Evolutionary conservation across 129 eudicot genomes (phyloP).

Genomic region (Artemisia annua): DNA sequence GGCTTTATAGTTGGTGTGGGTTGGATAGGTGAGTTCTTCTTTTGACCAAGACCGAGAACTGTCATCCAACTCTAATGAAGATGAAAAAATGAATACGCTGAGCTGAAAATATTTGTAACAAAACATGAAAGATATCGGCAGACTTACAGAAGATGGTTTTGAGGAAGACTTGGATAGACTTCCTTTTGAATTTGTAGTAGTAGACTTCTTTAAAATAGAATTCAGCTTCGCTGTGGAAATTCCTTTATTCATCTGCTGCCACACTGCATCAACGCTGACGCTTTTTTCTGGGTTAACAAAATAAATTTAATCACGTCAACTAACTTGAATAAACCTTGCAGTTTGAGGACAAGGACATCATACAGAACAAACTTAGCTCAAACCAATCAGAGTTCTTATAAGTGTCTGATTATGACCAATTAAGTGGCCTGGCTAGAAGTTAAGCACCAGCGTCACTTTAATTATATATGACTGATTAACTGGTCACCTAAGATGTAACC

Average conservation of each 20-base stretch:
- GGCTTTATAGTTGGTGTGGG: slow-evolving; percentile 24
- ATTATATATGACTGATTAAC: too few species aligned
- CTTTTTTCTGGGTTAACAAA: slow-evolving; percentile 53
- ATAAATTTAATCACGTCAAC: slow-evolving; percentile 1
- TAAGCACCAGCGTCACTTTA: background rate
- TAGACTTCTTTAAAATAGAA: slow-evolving; percentile 51
- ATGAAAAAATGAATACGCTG: slow-evolving; percentile 14
- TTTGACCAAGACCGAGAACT: slow-evolving; percentile 71
- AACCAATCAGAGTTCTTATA: too few species aligned
- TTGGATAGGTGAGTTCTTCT: slow-evolving; percentile 38
- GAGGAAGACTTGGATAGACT: slow-evolving; percentile 41
- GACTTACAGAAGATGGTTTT: slow-evolving; percentile 46
- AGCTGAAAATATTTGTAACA: background rate
- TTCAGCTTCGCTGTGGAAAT: slow-evolving; percentile 69
- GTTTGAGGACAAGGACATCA: too few species aligned
- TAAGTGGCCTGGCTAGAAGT: background rate
- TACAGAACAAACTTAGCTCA: too few species aligned
- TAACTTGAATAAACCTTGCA: background rate
- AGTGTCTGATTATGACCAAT: background rate
- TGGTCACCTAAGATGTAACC: too few species aligned
- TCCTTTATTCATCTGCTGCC: slow-evolving; percentile 98
- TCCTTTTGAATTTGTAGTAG: slow-evolving; percentile 43
- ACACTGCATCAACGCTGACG: slow-evolving; percentile 79
- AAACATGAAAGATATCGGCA: background rate
- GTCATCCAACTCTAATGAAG: slow-evolving; percentile 81